Evolutionary conservation across 108 stramenopile genomes (phyloP).

Genomic region (Cylindrotheca closterium): DNA sequence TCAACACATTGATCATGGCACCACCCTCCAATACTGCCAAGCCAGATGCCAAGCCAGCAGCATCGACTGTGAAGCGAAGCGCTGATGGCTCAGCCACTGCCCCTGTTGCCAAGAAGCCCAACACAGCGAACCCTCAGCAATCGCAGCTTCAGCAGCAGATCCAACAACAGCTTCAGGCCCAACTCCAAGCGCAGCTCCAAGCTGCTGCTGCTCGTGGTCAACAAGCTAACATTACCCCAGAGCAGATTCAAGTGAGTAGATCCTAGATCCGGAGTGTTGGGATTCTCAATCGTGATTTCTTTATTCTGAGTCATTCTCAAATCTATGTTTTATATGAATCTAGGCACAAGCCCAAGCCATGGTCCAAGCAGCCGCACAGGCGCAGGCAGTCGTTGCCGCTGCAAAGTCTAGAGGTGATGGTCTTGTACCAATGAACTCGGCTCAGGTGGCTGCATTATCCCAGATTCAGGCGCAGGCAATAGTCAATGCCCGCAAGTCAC

Average conservation of each 20-base stretch:
- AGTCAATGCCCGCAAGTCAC: conserved; percentile 74
- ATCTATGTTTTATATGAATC: not conserved
- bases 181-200: conserved; percentile 77
- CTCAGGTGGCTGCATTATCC: conserved; percentile 67
- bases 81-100: conserved; percentile 11
- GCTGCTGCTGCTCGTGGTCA: conserved; percentile 85
- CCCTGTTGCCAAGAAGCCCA: conserved; percentile 39
- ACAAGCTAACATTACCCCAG: conserved; percentile 84
- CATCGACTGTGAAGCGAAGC: conserved; percentile 10
- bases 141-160: conserved; percentile 78
- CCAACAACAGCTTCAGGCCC: conserved; percentile 79
- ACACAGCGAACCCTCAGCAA: conserved; percentile 35
- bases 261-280: not conserved
- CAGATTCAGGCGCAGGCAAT: conserved; percentile 89
- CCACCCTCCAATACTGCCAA: conserved; percentile 8
- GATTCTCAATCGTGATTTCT: not conserved
- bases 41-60: not conserved
- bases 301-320: not conserved
- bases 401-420: conserved; percentile 79
- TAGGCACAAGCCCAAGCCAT: conserved; percentile 86
- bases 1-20: not conserved
- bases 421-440: conserved; percentile 63
- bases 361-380: conserved; percentile 88
- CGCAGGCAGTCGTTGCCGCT: conserved; percentile 87
- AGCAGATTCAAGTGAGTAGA: conserved; percentile 70